phyloP scores from a whole-genome alignment of 2,329 filamentous ascomycete genomes.

The Arachnomyces sp. region DNA sequence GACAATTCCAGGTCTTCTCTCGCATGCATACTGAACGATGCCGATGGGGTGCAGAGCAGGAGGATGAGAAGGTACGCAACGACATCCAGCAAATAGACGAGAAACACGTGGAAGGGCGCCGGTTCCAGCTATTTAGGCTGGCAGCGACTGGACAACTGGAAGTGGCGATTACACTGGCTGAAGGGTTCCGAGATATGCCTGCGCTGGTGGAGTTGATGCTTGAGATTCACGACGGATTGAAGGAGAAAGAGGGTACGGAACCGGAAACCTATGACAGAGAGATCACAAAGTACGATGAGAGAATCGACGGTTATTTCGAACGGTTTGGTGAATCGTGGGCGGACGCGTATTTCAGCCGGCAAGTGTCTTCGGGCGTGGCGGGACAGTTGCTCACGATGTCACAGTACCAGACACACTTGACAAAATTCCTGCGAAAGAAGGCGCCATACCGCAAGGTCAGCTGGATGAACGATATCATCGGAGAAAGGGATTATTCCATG shows the following conservation, averaged over 20 bases:
- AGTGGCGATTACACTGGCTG: slow-evolving; percentile 52
- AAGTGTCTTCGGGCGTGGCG: slow-evolving; percentile 60
- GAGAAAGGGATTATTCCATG: slow-evolving; percentile 63
- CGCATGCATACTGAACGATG: slow-evolving; percentile 52
- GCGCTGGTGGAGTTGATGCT: slow-evolving; percentile 48
- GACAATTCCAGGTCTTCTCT: slow-evolving; percentile 51
- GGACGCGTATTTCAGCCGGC: slow-evolving; percentile 67
- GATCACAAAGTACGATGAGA: slow-evolving; percentile 20
- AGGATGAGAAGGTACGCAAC: slow-evolving; percentile 39
- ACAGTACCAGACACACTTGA: slow-evolving; percentile 65
- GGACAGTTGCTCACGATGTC: slow-evolving; percentile 59
- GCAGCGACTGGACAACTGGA: slow-evolving; percentile 46
- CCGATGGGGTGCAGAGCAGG: slow-evolving; percentile 49
- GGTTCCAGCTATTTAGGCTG: slow-evolving; percentile 40
- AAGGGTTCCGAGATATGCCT: slow-evolving; percentile 55
- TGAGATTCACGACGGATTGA: slow-evolving; percentile 32
- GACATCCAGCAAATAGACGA: slow-evolving; percentile 42
- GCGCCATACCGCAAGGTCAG: slow-evolving; percentile 66
- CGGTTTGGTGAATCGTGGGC: slow-evolving; percentile 46
- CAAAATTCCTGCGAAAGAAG: slow-evolving; percentile 65
- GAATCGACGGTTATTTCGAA: slow-evolving; percentile 40
- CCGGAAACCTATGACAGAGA: slow-evolving; percentile 17
- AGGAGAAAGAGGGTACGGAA: slow-evolving; percentile 16
- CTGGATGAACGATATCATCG: slow-evolving; percentile 89
- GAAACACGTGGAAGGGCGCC: slow-evolving; percentile 34